Conservation (phyloP, 2,329 filamentous ascomycete genomes). For the Ceratocystis albifundus region DNA sequence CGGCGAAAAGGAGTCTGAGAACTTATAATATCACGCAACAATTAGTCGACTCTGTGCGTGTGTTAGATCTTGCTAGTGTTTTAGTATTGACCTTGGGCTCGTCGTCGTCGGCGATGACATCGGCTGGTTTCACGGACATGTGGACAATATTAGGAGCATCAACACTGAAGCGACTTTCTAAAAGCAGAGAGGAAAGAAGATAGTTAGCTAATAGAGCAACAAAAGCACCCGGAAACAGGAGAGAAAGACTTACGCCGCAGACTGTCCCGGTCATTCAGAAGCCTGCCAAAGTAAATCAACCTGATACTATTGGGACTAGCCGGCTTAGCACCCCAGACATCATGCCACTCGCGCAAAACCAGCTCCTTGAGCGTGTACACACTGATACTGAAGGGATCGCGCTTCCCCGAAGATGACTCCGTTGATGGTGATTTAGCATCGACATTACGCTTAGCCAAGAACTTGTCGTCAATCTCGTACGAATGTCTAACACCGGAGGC, state of each 20-base stretch:
- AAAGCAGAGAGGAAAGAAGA: background rate
- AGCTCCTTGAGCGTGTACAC: constrained; percentile 90
- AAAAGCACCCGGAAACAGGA: background rate
- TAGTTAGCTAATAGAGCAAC: background rate
- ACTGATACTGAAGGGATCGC: constrained; percentile 79
- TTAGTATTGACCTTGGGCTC: constrained; percentile 58
- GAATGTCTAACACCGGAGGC: constrained; percentile 74
- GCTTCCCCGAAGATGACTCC: constrained; percentile 33
- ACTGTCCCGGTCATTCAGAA: constrained; percentile 77
- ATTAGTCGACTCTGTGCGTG: constrained; percentile 33
- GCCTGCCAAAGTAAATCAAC: constrained; percentile 80
- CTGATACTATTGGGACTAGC: constrained; percentile 80
- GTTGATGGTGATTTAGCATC: constrained; percentile 50
- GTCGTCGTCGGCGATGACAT: constrained; percentile 69
- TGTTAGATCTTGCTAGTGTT: constrained; percentile 33
- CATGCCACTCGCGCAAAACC: constrained; percentile 84
- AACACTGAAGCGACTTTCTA: constrained; percentile 68
- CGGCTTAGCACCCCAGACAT: constrained; percentile 80
- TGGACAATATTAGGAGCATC: constrained; percentile 78
- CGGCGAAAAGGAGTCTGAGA: constrained; percentile 5
- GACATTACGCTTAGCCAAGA: constrained; percentile 70
- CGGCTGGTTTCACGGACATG: constrained; percentile 82
- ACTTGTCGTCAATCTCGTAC: constrained; percentile 80
- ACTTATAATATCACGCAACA: constrained; percentile 44
- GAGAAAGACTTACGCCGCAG: constrained; percentile 56